Evolutionary conservation across 2,329 filamentous ascomycete species (phyloP).

Genomic region (Venturia aucupariae): DNA sequence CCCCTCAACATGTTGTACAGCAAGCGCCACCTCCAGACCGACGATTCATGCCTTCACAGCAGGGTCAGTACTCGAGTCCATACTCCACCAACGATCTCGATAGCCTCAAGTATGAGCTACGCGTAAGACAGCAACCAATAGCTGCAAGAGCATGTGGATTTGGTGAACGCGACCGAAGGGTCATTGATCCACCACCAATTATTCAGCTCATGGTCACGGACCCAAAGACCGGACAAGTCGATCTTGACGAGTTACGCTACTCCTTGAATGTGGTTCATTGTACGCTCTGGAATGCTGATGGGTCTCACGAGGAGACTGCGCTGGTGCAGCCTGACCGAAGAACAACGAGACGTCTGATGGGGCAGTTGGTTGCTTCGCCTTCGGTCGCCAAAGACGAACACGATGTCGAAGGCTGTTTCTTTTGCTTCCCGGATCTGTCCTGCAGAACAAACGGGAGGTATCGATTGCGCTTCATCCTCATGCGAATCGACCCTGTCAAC

Average conservation of each 20-base stretch:
- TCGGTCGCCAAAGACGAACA: slow-evolving; percentile 69
- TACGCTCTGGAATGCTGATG: slow-evolving; percentile 62
- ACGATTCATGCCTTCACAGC: not conserved
- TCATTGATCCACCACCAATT: slow-evolving; percentile 77
- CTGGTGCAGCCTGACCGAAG: slow-evolving; percentile 61
- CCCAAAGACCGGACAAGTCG: slow-evolving; percentile 37
- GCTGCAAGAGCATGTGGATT: slow-evolving; percentile 76
- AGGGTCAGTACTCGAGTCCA: not conserved
- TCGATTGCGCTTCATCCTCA: slow-evolving; percentile 62
- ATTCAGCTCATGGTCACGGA: slow-evolving; percentile 62
- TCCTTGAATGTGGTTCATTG: slow-evolving; percentile 66
- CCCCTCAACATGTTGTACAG: not conserved
- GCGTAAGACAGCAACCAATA: slow-evolving; percentile 66
- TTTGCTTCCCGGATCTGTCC: slow-evolving; percentile 75
- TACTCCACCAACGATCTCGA: slow-evolving; percentile 8
- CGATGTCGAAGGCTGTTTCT: slow-evolving; percentile 68
- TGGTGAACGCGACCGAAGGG: slow-evolving; percentile 70
- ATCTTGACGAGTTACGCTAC: slow-evolving; percentile 52
- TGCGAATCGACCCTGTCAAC: slow-evolving; percentile 57
- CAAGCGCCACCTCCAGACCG: not conserved
- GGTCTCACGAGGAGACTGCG: slow-evolving; percentile 56
- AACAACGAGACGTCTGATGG: slow-evolving; percentile 69
- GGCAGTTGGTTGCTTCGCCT: slow-evolving; percentile 65
- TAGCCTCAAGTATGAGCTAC: slow-evolving; percentile 37
- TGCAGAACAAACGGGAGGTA: slow-evolving; percentile 71